Percentiles rank a stretch among this genome's conserved stretches.
Conservation (phyloP, 176 grass and related monocot genomes). For the Carex parvula region DNA sequence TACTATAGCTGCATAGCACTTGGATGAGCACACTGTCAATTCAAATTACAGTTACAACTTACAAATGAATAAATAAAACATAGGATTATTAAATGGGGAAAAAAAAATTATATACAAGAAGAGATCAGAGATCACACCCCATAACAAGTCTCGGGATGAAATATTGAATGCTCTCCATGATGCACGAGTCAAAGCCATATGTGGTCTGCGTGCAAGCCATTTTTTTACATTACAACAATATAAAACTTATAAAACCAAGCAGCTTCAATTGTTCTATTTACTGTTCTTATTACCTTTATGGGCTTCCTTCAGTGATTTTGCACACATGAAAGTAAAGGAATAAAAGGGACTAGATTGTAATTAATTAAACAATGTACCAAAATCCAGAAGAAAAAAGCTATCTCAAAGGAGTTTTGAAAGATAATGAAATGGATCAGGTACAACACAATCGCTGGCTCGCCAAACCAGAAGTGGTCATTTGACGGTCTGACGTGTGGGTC, state of each 20-base stretch:
- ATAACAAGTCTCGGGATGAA: conserved; percentile 58
- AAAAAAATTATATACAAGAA: neutral
- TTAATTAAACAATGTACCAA: conserved; percentile 38
- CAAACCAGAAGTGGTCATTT: conserved; percentile 79
- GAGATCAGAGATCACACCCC: conserved; percentile 46
- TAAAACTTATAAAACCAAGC: neutral
- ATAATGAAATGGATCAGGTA: conserved; percentile 88
- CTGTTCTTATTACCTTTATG: neutral
- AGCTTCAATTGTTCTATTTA: neutral
- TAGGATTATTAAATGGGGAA: neutral
- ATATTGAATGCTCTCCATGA: conserved; percentile 62
- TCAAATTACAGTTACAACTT: neutral
- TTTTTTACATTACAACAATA: neutral
- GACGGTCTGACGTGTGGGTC: conserved; percentile 47
- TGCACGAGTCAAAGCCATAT: conserved; percentile 74
- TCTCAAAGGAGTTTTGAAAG: conserved; percentile 96
- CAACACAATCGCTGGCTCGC: conserved; percentile 49
- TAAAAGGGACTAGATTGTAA: neutral
- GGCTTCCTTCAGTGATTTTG: neutral
- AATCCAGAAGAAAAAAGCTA: conserved; percentile 81
- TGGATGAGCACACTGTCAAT: conserved; percentile 49
- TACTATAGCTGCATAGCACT: conserved; percentile 85
- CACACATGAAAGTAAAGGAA: neutral
- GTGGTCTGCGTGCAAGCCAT: conserved; percentile 36
- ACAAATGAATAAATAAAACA: neutral